Evolutionary conservation across 2,329 filamentous ascomycete species (phyloP).

Genomic region (Gaeumannomyces sp.): DNA sequence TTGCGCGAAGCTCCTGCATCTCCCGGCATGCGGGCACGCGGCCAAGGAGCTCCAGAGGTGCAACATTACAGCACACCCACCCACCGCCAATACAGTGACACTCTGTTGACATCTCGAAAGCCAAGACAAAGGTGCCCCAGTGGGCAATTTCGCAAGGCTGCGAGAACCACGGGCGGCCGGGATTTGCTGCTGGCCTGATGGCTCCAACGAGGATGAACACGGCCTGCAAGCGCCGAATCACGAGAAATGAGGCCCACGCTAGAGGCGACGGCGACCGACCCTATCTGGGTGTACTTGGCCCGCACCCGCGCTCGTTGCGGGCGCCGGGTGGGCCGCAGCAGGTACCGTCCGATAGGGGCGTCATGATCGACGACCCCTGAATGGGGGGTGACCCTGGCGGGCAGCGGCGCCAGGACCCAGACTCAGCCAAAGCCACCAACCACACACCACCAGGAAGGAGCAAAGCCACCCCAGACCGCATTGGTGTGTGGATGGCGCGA

Average conservation of each 20-base stretch:
- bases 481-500: neutral
- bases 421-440: conserved; percentile 2
- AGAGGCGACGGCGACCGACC: neutral
- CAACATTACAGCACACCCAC: too few species aligned
- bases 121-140: neutral
- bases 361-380: neutral
- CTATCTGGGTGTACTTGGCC: neutral
- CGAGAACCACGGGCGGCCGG: neutral
- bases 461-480: neutral
- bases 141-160: neutral
- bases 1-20: neutral
- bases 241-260: neutral
- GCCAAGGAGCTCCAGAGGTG: neutral
- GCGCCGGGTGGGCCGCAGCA: neutral
- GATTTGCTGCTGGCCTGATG: neutral
- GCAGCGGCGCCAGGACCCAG: neutral
- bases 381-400: too few species aligned
- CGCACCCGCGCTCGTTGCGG: too few species aligned
- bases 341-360: neutral
- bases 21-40: too few species aligned
- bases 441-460: neutral
- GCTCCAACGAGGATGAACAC: neutral
- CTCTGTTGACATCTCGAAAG: neutral
- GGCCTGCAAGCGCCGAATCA: neutral
- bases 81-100: neutral